Evolutionary conservation across 371 early-diverging fungal species (phyloP), one percentile per base, ranked within the genome.

Genomic region (Syncephalastrum monosporum): DNA sequence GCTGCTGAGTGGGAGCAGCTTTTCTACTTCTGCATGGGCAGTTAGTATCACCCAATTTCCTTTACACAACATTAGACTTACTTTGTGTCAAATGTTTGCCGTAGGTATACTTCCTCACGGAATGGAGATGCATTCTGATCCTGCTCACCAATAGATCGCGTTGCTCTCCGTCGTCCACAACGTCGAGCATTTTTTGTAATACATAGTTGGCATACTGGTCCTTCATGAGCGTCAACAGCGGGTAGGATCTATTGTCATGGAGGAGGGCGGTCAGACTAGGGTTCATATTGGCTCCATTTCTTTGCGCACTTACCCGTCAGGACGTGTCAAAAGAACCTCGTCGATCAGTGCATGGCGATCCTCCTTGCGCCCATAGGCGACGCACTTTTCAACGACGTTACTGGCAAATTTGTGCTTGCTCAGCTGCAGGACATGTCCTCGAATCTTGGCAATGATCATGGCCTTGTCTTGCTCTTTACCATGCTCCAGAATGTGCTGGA

Each of bases 141-240:
- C 87, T 90, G 55, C 81, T 71, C 27, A 98, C 81, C 19, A 98
- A 75, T 4, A 90, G 56, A 52, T 92, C 92, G 21, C 92, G 82
- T 75, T 96, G 94, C 17, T 87, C 85, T 1, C 88, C 93, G 63
- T 91, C 91, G 50, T 60, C 60, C 3, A 92, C 94, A 25, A 96
- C 95, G 68, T 99, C 99, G 43, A 98, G 77, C 93, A 99, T 95
- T 72, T 98, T 97, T 73, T 99, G 99, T 19, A 99, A 95, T 8
- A 99, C 99, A 74, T 99, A 99, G 79, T 99, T 99, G 53, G 99
- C 99, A 77, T 94, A 99, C 81, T 98, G 99, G 77, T 99, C 99
- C 71, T 92, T 95, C 96, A 99, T 98, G 91, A 96, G 93, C 13
- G 88, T 73, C 65, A 96, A 84, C 58, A 94, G 68, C 15, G 94